phyloP scores from a whole-genome alignment of 2,329 filamentous ascomycete genomes.

The Pseudogymnoascus sp. region DNA sequence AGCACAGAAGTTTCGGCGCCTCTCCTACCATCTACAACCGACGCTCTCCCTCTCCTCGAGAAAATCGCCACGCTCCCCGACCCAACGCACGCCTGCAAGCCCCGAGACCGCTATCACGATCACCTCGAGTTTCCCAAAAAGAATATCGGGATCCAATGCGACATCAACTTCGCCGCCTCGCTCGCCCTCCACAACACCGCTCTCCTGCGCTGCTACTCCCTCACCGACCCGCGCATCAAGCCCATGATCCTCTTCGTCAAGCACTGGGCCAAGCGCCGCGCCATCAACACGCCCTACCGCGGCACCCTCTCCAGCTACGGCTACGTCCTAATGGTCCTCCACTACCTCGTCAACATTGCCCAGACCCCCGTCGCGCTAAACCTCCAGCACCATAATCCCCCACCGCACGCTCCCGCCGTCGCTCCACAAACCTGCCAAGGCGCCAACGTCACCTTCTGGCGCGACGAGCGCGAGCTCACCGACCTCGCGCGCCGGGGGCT shows the following conservation, averaged over 20 bases:
- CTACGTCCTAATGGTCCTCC: slow-evolving; percentile 85
- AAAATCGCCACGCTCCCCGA: slow-evolving; percentile 33
- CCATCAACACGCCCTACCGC: slow-evolving; percentile 79
- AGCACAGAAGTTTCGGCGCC: neutral
- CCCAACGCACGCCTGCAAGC: slow-evolving; percentile 39
- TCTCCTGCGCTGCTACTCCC: slow-evolving; percentile 74
- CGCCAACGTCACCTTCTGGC: slow-evolving; percentile 68
- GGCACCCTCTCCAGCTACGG: slow-evolving; percentile 85
- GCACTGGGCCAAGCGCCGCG: slow-evolving; percentile 77
- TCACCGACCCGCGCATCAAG: slow-evolving; percentile 68
- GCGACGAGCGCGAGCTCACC: slow-evolving; percentile 62
- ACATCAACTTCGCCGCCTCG: slow-evolving; percentile 85
- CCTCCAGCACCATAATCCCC: slow-evolving; percentile 52
- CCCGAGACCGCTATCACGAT: slow-evolving; percentile 47
- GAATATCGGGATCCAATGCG: slow-evolving; percentile 75
- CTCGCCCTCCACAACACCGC: slow-evolving; percentile 77
- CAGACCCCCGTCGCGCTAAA: slow-evolving; percentile 79
- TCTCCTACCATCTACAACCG: neutral
- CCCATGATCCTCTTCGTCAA: slow-evolving; percentile 81
- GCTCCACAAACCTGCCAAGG: slow-evolving; percentile 47
- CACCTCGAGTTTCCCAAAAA: slow-evolving; percentile 69
- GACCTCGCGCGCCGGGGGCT: slow-evolving; percentile 48
- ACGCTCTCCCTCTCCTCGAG: slow-evolving; percentile 27
- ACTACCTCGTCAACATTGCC: slow-evolving; percentile 79
- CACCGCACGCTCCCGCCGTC: slow-evolving; percentile 34